These are phyloP conservation scores for Leccinum broughii DNA, from an alignment of 768 basidiomycete species.

Conservation along the genomic window DNA sequence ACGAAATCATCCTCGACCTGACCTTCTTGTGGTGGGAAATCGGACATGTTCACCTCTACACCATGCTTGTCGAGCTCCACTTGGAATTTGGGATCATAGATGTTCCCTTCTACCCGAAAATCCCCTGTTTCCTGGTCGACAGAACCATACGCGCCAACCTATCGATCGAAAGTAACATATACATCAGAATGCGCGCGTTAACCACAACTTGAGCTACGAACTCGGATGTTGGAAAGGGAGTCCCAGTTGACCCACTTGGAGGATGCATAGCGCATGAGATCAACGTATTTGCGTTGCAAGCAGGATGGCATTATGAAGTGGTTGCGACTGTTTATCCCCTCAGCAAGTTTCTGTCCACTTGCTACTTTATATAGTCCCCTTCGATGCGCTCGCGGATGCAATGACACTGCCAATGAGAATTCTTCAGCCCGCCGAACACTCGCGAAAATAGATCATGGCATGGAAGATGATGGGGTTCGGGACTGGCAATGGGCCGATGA, in stretches of 20 bases:
- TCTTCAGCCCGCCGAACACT: not conserved
- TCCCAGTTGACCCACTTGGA: slow-evolving; percentile 42
- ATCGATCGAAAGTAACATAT: not conserved
- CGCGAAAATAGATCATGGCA: not conserved
- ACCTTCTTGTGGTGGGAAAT: slow-evolving; percentile 18
- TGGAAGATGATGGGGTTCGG: not conserved
- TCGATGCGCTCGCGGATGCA: not conserved
- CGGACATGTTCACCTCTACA: slow-evolving; percentile 13
- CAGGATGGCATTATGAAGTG: slow-evolving; percentile 4
- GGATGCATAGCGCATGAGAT: slow-evolving; percentile 31
- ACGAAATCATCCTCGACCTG: slow-evolving; percentile 23
- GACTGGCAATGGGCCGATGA: not conserved
- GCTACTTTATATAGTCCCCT: not conserved
- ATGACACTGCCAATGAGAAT: too few relatives aligned
- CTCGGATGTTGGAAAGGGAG: slow-evolving; percentile 28
- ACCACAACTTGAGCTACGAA: slow-evolving; percentile 7
- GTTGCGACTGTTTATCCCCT: not conserved
- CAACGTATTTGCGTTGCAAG: slow-evolving; percentile 35
- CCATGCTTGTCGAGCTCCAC: slow-evolving; percentile 13
- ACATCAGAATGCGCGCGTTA: not conserved
- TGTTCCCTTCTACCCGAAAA: slow-evolving; percentile 34
- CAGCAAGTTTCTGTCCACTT: not conserved
- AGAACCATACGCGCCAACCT: slow-evolving; percentile 39
- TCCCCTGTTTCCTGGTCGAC: slow-evolving; percentile 32
- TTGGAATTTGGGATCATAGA: slow-evolving; percentile 33